phyloP scores from a whole-genome alignment of 192 early-diverging fungal genomes.

The Gonapodya sp. region DNA sequence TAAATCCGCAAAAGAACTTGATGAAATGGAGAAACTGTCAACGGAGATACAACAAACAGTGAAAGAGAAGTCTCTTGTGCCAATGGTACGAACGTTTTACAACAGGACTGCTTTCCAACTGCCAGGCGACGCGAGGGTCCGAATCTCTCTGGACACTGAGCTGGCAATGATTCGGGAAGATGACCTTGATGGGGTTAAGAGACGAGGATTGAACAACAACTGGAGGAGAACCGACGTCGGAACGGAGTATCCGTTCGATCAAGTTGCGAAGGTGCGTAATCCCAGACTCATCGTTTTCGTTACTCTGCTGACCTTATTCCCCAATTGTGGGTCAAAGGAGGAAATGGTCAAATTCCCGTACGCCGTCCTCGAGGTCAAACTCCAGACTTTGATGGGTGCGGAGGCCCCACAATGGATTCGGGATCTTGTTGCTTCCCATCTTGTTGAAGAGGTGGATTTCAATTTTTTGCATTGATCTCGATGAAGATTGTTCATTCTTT shows the following conservation, averaged over 20 bases:
- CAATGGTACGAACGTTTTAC: slow-evolving; percentile 82
- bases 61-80: slow-evolving; percentile 50
- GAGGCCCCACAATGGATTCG: slow-evolving; percentile 89
- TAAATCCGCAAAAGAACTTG: slow-evolving; percentile 66
- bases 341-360: slow-evolving; percentile 87
- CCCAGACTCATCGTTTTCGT: not conserved
- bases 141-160: slow-evolving; percentile 92
- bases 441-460: slow-evolving; percentile 28
- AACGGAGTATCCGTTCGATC: slow-evolving; percentile 65
- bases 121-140: slow-evolving; percentile 84
- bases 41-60: slow-evolving; percentile 64
- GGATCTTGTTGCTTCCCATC: slow-evolving; percentile 77
- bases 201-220: slow-evolving; percentile 55
- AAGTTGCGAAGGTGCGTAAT: slow-evolving; percentile 52
- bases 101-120: slow-evolving; percentile 98
- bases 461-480: not conserved
- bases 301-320: not conserved
- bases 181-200: slow-evolving; percentile 51
- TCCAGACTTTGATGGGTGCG: slow-evolving; percentile 85
- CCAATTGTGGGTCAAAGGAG: not conserved
- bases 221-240: slow-evolving; percentile 88
- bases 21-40: slow-evolving; percentile 56
- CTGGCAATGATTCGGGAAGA: slow-evolving; percentile 95
- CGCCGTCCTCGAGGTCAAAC: slow-evolving; percentile 93
- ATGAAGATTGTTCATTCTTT: not conserved